These are phyloP conservation scores for Cladosporium oxysporum DNA, from an alignment of 2,329 filamentous ascomycete genomes.

Conservation along the genomic window DNA sequence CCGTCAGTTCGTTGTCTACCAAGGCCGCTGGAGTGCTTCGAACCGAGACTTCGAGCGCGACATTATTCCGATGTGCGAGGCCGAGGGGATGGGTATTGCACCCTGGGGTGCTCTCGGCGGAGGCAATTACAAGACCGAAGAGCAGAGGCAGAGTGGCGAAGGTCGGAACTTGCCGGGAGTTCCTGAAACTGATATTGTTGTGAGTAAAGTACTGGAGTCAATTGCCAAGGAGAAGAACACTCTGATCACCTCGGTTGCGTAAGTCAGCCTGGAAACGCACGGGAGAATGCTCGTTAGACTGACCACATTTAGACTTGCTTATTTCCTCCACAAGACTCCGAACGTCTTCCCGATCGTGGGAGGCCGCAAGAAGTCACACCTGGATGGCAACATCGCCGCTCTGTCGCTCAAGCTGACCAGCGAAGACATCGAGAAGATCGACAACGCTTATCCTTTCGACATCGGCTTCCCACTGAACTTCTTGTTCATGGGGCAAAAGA, in stretches of 20 bases:
- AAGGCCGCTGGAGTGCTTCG: slow-evolving; percentile 62
- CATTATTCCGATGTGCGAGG: slow-evolving; percentile 61
- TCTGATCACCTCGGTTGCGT: slow-evolving; percentile 3
- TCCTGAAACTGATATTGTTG: slow-evolving; percentile 17
- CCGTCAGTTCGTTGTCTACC: slow-evolving; percentile 68
- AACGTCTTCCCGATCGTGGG: slow-evolving; percentile 76
- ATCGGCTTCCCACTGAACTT: slow-evolving; percentile 62
- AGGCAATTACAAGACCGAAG: slow-evolving; percentile 44
- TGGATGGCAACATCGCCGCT: slow-evolving; percentile 66
- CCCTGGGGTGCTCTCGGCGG: slow-evolving; percentile 44
- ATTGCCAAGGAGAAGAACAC: slow-evolving; percentile 6
- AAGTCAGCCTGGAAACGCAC: neutral
- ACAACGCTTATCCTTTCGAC: slow-evolving; percentile 59
- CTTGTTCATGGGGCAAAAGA: slow-evolving; percentile 31
- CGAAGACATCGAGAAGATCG: slow-evolving; percentile 65
- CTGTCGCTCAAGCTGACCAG: slow-evolving; percentile 57
- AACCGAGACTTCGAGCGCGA: slow-evolving; percentile 53
- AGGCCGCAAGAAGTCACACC: slow-evolving; percentile 69
- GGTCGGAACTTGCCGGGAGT: slow-evolving; percentile 38
- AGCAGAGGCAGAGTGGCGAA: slow-evolving; percentile 29
- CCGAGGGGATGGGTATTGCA: slow-evolving; percentile 55
- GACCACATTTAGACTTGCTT: slow-evolving; percentile 58
- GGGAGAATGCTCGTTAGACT: neutral
- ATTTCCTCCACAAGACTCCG: slow-evolving; percentile 64
- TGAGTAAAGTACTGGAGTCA: neutral